Evolutionary conservation across 1,139 yeast genomes (phyloP).

Genomic region (Kodamaea fungicola): DNA sequence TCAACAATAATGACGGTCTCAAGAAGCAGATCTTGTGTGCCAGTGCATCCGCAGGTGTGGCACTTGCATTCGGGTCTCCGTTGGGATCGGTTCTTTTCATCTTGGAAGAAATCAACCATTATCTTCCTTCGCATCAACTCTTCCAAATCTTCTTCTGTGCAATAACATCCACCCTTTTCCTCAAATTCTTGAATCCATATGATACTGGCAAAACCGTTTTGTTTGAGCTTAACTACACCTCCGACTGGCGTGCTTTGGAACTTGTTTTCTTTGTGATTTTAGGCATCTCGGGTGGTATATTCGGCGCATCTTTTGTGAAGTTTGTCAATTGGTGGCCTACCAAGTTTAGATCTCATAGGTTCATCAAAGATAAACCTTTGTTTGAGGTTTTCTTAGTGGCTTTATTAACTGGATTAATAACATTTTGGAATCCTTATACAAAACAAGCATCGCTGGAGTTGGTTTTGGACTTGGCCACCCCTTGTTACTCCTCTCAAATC

Average conservation of each 20-base stretch:
- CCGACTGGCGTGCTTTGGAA: slow-evolving; percentile 55
- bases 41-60: slow-evolving; percentile 67
- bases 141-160: slow-evolving; percentile 63
- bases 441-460: slow-evolving; percentile 54
- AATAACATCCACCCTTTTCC: slow-evolving; percentile 52
- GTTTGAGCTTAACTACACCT: slow-evolving; percentile 52
- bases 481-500: slow-evolving; percentile 33
- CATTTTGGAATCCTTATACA: slow-evolving; percentile 54
- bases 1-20: slow-evolving; percentile 49
- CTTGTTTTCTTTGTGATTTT: slow-evolving; percentile 45
- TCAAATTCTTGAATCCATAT: slow-evolving; percentile 58
- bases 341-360: slow-evolving; percentile 30
- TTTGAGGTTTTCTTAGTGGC: slow-evolving; percentile 50
- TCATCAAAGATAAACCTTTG: slow-evolving; percentile 40
- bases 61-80: slow-evolving; percentile 69
- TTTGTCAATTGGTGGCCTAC: slow-evolving; percentile 51
- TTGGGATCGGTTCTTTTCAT: slow-evolving; percentile 67
- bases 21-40: slow-evolving; percentile 61
- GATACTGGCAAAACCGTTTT: slow-evolving; percentile 62
- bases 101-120: slow-evolving; percentile 62
- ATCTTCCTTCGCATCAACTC: slow-evolving; percentile 54
- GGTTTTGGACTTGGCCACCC: slow-evolving; percentile 50
- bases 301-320: slow-evolving; percentile 54
- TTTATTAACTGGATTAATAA: slow-evolving; percentile 44
- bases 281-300: slow-evolving; percentile 57